phyloP scores from a whole-genome alignment of 192 early-diverging fungal genomes.

The Chytriomyces sp. region DNA sequence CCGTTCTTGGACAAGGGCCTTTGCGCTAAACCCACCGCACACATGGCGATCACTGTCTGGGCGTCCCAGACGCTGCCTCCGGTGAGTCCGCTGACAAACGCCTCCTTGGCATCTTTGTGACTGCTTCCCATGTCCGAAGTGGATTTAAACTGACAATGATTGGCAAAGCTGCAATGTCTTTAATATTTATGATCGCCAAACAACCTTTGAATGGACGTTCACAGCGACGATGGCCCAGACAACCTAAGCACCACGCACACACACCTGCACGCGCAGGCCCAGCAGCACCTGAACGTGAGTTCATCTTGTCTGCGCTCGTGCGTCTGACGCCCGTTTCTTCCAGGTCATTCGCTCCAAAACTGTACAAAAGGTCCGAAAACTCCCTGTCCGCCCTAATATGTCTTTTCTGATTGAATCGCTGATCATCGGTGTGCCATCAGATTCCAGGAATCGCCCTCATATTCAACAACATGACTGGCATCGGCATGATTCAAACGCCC shows the following conservation, averaged over 20 bases:
- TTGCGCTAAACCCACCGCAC: constrained; percentile 25
- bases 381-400: background rate
- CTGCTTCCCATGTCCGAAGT: background rate
- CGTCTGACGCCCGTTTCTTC: background rate
- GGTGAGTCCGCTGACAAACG: constrained; percentile 47
- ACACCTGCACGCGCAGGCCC: no score
- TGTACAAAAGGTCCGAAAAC: constrained; percentile 14
- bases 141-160: no score
- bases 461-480: constrained; percentile 37
- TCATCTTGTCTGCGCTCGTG: no score
- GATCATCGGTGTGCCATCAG: background rate
- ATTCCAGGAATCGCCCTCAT: constrained; percentile 24
- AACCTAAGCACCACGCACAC: no score
- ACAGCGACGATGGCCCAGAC: no score
- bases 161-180: no score
- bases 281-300: no score
- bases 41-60: constrained; percentile 32
- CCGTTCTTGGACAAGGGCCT: no score
- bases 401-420: no score
- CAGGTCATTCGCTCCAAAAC: constrained; percentile 15
- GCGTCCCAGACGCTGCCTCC: constrained; percentile 48
- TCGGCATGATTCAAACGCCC: constrained; percentile 28
- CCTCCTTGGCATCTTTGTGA: constrained; percentile 42
- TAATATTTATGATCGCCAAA: no score
- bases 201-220: no score